Conservation (phyloP, 345 rosid species). For the Turritis glabra region DNA sequence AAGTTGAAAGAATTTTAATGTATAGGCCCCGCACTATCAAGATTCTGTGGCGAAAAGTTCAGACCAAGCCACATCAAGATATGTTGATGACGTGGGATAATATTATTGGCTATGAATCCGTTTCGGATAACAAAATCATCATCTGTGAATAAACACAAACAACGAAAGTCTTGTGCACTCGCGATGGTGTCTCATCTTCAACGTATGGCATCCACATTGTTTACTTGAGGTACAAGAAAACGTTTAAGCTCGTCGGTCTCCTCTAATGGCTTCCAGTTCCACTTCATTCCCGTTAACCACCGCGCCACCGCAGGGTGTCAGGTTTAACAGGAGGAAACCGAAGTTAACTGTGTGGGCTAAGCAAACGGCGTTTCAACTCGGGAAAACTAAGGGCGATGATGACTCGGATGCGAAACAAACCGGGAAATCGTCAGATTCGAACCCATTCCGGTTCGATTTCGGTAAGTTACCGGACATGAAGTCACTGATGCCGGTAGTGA, state of each 20-base stretch:
- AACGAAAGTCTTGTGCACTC: constrained; percentile 23
- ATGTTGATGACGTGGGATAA: constrained; percentile 47
- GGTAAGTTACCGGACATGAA: constrained; percentile 61
- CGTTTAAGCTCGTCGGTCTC: constrained; percentile 40
- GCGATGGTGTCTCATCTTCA: constrained; percentile 36
- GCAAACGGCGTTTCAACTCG: constrained; percentile 52
- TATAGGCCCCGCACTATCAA: constrained; percentile 30
- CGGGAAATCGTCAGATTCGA: constrained; percentile 43
- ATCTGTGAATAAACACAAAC: constrained; percentile 21
- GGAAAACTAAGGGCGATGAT: constrained; percentile 48
- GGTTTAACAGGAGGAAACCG: constrained; percentile 42
- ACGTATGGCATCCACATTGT: constrained; percentile 13
- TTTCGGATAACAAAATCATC: constrained; percentile 46
- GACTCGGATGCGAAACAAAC: constrained; percentile 40
- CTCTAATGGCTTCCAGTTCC: constrained; percentile 67
- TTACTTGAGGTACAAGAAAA: constrained; percentile 36
- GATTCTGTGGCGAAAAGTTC: constrained; percentile 35
- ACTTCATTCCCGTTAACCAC: constrained; percentile 61
- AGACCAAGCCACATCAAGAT: constrained; percentile 19
- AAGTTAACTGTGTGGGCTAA: constrained; percentile 60
- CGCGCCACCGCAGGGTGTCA: constrained; percentile 46
- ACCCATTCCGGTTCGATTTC: constrained; percentile 63
- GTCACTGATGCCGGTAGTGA: constrained; percentile 60
- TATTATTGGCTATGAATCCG: constrained; percentile 45
- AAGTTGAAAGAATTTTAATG: neutral